Evolutionary conservation across 2,329 filamentous ascomycete genomes (phyloP), one percentile per base, ranked within the genome.

Genomic region (Fusarium acutatum): DNA sequence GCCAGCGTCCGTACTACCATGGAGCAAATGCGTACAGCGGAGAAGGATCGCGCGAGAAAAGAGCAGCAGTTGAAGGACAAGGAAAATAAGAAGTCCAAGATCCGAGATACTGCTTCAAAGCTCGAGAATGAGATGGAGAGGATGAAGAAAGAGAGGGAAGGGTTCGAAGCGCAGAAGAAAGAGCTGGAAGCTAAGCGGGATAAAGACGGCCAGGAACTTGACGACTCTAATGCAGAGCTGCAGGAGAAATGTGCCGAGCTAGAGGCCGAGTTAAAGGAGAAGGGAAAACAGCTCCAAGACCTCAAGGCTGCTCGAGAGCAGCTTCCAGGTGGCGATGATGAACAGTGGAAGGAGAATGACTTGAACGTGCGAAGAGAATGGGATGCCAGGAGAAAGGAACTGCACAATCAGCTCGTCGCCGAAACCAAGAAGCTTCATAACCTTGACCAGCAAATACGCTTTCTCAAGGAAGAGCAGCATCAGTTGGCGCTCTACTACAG

Each of bases 1-100:
- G 92, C 92, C 71, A 92, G 96, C 79, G 91, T 97, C 60, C 92
- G 94, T 59, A 90, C 89, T 50, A 90, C 95, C 11, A 94, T 97
- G 81, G 91, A 94, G 60, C 88, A 93, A 73, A 97, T 97, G 85
- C 91, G 94, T 53, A 88, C 91, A 9, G 92, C 94, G 3, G 93
- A 97, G 79, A 93, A 92, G 72, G 92, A 93, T 68, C 93, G 92
- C 75, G 87, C 89, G 2, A 94, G 95, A 78, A 93, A 94, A 78
- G 94, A 98, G 79, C 91, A 91, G 76, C 78, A 88, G 14, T 79
- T 95, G 58, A 89, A 89, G 75, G 90, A 94, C 57, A 94, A 92
- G 80, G 87, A 90, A 75, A 86, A 87, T 22, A 92, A 94, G 79
- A 87, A 91, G 60, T 84, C 89, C 74, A 94, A 93, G 79, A 84